These are phyloP conservation scores for Hyphopichia wangnamkhiaoensis DNA, from an alignment of 1,139 yeast species.

Conservation along the genomic window DNA sequence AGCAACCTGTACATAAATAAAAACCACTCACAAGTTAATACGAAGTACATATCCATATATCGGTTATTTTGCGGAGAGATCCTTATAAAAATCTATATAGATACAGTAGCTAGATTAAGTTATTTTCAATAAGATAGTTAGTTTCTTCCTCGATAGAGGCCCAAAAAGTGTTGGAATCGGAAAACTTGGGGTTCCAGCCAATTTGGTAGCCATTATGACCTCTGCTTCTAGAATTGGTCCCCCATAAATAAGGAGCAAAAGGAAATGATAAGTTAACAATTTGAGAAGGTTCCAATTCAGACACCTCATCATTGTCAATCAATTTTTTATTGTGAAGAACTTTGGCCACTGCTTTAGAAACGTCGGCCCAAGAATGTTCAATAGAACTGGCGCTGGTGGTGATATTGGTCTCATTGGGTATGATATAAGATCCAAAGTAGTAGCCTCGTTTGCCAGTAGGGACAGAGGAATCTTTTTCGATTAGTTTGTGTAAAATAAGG, in stretches of 20 bases:
- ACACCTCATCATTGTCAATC: constrained; percentile 18
- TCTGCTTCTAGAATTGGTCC: constrained; percentile 30
- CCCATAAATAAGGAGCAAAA: constrained; percentile 29
- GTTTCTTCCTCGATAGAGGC: constrained; percentile 18
- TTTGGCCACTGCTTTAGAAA: constrained; percentile 23
- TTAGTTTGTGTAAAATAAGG: constrained; percentile 22
- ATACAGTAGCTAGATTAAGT: no score
- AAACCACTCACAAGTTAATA: no score
- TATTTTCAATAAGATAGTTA: constrained; percentile 11
- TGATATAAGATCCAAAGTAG: constrained; percentile 31
- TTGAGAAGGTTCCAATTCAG: constrained; percentile 16
- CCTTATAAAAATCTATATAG: no score
- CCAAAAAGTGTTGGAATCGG: constrained; percentile 16
- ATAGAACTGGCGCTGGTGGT: constrained; percentile 18
- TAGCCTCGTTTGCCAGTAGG: constrained; percentile 38
- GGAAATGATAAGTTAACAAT: constrained; percentile 13
- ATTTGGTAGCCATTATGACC: constrained; percentile 26
- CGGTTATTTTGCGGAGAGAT: no score
- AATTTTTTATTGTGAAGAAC: constrained; percentile 15
- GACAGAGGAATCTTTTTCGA: constrained; percentile 17
- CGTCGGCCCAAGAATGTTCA: constrained; percentile 35
- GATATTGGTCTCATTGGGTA: constrained; percentile 16
- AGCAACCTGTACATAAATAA: no score
- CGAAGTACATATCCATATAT: no score
- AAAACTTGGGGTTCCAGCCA: constrained; percentile 26